A percentile compares a stretch with the other conserved stretches of the same genome.
phyloP scores from a whole-genome alignment of 2,329 filamentous ascomycete genomes.

The Clonostachys sp. region DNA sequence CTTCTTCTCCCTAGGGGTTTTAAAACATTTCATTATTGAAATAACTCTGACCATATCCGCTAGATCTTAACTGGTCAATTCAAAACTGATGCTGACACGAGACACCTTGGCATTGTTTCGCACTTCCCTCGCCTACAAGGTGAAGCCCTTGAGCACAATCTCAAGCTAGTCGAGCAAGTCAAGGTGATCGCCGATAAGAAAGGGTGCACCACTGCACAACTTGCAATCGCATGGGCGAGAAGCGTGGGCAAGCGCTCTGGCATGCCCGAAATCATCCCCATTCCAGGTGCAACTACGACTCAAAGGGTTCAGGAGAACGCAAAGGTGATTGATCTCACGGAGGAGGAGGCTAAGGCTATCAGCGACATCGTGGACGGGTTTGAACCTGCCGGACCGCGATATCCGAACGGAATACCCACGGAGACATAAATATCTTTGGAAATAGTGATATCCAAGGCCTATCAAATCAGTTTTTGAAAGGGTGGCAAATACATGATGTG shows the following conservation, averaged over 20 bases:
- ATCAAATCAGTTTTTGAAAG: too few species aligned
- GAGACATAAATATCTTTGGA: constrained; percentile 17
- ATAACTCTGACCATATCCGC: constrained; percentile 31
- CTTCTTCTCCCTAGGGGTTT: constrained; percentile 5
- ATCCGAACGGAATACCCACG: constrained; percentile 24
- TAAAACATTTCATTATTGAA: neutral
- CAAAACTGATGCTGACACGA: constrained; percentile 49
- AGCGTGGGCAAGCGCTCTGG: constrained; percentile 43
- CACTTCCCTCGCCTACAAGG: constrained; percentile 53
- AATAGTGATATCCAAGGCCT: too few species aligned
- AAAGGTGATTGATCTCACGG: constrained; percentile 39
- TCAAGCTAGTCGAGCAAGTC: constrained; percentile 54
- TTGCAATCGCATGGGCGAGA: constrained; percentile 62
- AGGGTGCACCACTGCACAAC: constrained; percentile 55
- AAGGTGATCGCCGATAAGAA: constrained; percentile 54
- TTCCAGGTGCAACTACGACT: constrained; percentile 57
- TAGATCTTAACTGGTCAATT: constrained; percentile 50
- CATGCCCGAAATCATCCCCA: constrained; percentile 57
- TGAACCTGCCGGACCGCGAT: constrained; percentile 41
- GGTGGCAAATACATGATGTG: too few species aligned
- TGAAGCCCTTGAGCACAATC: constrained; percentile 58
- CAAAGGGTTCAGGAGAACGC: constrained; percentile 58
- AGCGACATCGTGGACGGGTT: constrained; percentile 43
- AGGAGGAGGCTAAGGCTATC: constrained; percentile 45
- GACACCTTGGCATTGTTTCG: constrained; percentile 40